A percentile compares a stretch with the other conserved stretches of the same genome.
Evolutionary conservation across 495 filamentous ascomycete species (phyloP).

Genomic region (Tetracladium setigerum): DNA sequence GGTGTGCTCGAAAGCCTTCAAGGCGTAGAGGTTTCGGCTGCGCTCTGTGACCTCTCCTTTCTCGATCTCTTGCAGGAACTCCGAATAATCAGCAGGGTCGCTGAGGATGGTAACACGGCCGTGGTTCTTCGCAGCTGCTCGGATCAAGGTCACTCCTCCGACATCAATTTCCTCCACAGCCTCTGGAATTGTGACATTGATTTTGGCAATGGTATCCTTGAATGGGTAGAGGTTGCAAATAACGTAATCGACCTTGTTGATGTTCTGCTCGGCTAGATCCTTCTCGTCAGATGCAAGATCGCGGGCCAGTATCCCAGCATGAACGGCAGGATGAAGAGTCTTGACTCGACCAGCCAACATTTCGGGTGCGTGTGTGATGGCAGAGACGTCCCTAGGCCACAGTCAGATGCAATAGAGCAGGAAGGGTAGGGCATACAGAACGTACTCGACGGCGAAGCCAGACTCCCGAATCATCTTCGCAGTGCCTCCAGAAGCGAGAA

Average conservation of each 20-base stretch:
- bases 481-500: slow-evolving; percentile 90
- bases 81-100: slow-evolving; percentile 86
- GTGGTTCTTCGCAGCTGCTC: slow-evolving; percentile 97
- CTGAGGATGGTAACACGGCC: slow-evolving; percentile 88
- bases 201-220: slow-evolving; percentile 93
- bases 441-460: slow-evolving; percentile 86
- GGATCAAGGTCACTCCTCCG: slow-evolving; percentile 90
- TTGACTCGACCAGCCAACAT: slow-evolving; percentile 96
- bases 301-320: slow-evolving; percentile 87
- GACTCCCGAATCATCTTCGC: slow-evolving; percentile 92
- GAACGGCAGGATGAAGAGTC: slow-evolving; percentile 92
- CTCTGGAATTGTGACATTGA: slow-evolving; percentile 92
- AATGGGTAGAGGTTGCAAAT: slow-evolving; percentile 99
- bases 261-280: slow-evolving; percentile 93
- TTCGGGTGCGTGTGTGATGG: slow-evolving; percentile 97
- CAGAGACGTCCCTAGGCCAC: slow-evolving; percentile 75
- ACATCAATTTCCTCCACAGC: slow-evolving; percentile 99
- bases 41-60: slow-evolving; percentile 76
- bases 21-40: slow-evolving; percentile 77
- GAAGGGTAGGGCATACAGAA: slow-evolving; percentile 4
- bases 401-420: neutral
- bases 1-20: slow-evolving; percentile 98
- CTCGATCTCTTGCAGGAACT: slow-evolving; percentile 85
- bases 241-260: slow-evolving; percentile 95
- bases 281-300: slow-evolving; percentile 90